Evolutionary conservation across 176 grass and related monocot genomes (phyloP), one percentile per base, ranked within the genome.

Genomic region (Bromus sterilis): DNA sequence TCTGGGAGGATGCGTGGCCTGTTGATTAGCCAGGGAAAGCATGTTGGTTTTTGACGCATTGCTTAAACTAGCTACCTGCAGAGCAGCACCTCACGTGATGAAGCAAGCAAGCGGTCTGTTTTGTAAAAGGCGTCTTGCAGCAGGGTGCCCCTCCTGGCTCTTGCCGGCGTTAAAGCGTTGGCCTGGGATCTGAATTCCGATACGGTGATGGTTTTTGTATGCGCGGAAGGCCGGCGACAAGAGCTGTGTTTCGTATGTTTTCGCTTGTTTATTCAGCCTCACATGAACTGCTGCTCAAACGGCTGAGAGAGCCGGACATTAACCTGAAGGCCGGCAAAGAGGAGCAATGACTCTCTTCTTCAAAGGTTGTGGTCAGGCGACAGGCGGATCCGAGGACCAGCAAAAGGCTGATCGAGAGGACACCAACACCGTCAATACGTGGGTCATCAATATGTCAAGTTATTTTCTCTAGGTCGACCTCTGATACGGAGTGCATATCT

Each of bases 11-110:
- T 0, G 49, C 49, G 49, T 53, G 49, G 7, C 16, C 18, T 53
- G 49, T 53, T 53, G 49, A 53, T 21, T 24, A 25, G n/a, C n/a
- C 55, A 25, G 24, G n/a, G 0, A 57, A 57, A 57, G 67, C 37
- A 16, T 71, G 67, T 43, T 71, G 67, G 23, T 43, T 71, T 41
- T 11, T 41, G 10, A 1, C 37, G 37, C 37, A n/a, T n/a, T n/a
- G n/a, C 37, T 10, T 39, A 39, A 39, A 15, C 63, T 66, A 33
- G 33, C 18, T 25, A 25, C 1, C 67, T 77, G 20, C 24, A 66
- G 32, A 58, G 56, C 42, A 0, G 42, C 42, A 66, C 18, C 10
- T 51, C 83, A 79, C 83, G 76, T 85, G 83, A 79, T 5, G 6
- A 10, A 2, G 0, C 83, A 10, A 2, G 0, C 83, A 35, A 85